These are phyloP conservation scores for Emiliania huxleyi DNA, from an alignment of 78 protist species.

Conservation along the genomic window DNA sequence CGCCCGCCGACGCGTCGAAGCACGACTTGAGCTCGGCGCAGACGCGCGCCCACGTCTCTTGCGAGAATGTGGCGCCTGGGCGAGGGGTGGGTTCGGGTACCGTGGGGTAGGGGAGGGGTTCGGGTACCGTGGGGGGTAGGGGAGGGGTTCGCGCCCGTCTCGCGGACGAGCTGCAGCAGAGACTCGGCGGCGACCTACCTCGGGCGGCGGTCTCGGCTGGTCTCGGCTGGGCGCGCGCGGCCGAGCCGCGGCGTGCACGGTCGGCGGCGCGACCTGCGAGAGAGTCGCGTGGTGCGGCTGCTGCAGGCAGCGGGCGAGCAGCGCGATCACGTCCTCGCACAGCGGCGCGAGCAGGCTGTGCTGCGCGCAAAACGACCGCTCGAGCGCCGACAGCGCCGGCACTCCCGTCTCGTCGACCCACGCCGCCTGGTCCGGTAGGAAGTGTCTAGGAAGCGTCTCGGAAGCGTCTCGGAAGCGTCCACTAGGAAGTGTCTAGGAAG, in stretches of 20 bases:
- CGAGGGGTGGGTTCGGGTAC: too few relatives aligned
- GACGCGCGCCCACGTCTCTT: not conserved
- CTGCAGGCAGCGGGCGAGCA: slow-evolving; percentile 13
- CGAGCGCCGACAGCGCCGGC: not conserved
- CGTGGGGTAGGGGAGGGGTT: too few relatives aligned
- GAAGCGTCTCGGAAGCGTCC: too few relatives aligned
- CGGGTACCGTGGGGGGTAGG: too few relatives aligned
- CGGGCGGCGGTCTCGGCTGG: too few relatives aligned
- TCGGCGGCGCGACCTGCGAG: too few relatives aligned
- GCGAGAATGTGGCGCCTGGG: not conserved
- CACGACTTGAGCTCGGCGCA: not conserved
- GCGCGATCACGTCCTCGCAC: not conserved
- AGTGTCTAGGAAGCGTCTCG: too few relatives aligned
- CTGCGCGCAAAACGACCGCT: not conserved
- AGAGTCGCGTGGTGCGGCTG: not conserved
- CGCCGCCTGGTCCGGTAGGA: too few relatives aligned
- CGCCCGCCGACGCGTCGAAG: not conserved
- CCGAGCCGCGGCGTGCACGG: too few relatives aligned
- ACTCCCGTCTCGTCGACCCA: not conserved
- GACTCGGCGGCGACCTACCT: not conserved
- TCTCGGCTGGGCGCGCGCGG: too few relatives aligned
- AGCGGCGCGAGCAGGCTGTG: not conserved
- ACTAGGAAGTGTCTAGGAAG: too few relatives aligned
- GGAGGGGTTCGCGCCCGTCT: not conserved
- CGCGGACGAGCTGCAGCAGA: not conserved